A percentile compares a stretch with the other conserved stretches of the same genome.
Evolutionary conservation across 2,329 filamentous ascomycete species (phyloP).

Genomic region (Penicillium sp.): DNA sequence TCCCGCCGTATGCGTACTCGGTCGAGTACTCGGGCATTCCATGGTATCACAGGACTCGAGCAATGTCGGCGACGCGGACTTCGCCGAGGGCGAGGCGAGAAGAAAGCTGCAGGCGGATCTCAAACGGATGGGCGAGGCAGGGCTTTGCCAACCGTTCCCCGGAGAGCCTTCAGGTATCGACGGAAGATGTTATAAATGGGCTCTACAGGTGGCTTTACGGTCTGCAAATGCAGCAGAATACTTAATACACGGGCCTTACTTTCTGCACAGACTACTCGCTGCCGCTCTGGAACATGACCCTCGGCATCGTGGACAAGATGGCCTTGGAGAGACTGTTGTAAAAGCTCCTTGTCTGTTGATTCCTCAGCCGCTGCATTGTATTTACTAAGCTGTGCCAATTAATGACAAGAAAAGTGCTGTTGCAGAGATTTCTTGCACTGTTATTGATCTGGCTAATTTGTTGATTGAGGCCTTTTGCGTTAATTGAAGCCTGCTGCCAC

Average conservation of each 20-base stretch:
- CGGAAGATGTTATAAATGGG: slow-evolving; percentile 42
- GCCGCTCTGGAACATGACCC: slow-evolving; percentile 29
- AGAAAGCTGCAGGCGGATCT: slow-evolving; percentile 23
- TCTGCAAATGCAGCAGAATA: slow-evolving; percentile 51
- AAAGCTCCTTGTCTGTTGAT: not conserved
- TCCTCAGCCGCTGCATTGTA: not conserved
- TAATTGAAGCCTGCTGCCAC: not conserved
- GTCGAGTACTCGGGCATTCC: slow-evolving; percentile 16
- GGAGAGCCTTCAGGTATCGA: slow-evolving; percentile 40
- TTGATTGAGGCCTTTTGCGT: not conserved
- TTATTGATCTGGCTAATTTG: not conserved
- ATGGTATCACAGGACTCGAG: slow-evolving; percentile 14
- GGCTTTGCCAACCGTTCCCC: slow-evolving; percentile 43
- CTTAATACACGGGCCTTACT: slow-evolving; percentile 52
- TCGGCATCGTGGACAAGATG: slow-evolving; percentile 17
- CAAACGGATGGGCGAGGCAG: slow-evolving; percentile 18
- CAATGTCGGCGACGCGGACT: slow-evolving; percentile 12
- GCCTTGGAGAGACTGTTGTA: not conserved
- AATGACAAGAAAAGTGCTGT: too few species aligned
- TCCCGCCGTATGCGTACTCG: slow-evolving; percentile 12
- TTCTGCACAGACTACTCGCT: slow-evolving; percentile 31
- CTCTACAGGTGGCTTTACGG: slow-evolving; percentile 50
- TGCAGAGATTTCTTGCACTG: not conserved
- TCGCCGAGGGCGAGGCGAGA: slow-evolving; percentile 30
- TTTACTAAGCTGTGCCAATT: not conserved